Evolutionary conservation across 1,284 basidiomycete species (phyloP), one percentile per base, ranked within the genome.

Genomic region (Leccinum angustisporum): DNA sequence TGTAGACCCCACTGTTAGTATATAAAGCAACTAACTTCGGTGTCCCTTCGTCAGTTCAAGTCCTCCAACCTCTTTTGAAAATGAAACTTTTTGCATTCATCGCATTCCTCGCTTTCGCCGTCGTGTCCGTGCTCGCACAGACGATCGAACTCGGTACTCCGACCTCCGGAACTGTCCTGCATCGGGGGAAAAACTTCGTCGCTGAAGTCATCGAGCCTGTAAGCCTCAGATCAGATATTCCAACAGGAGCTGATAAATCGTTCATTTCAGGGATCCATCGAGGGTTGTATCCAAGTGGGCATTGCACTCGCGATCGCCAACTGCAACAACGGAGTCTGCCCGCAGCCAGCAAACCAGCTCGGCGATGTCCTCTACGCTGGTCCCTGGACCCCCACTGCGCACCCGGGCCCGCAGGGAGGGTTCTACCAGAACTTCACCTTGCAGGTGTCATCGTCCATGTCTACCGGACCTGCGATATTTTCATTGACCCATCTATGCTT

Each of bases 351-450:
- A 4, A 16, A 50, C 6, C 48, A 27, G 48, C 48, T 50, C 9
- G 48, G 48, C 48, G 2, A 27, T 27, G 25, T 50, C 48, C 48
- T 50, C 6, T 50, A 50, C 8, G 48, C 48, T 25, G 48, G 48
- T 14, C 21, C 48, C 48, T 50, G 48, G 48, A 50, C 18, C 25
- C 48, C 48, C 25, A 50, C 48, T 50, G 21, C 21, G 48, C 25
- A 50, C 21, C 21, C 48, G 1, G 46, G 46, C 46, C n/a, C 38
- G 16, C 56, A 43, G 2, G 65, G 62, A 10, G 74, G 74, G 13
- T 66, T 18, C 62, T 76, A 73, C 58, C 74, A 73, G 62, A 70
- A 76, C 58, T 75, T 76, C 21, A 63, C 72, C 21, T 8, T 73
- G 7, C 64, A 65, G 10, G 50, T 75, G 14, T 10, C 65, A 0